phyloP scores from a whole-genome alignment of 1,139 yeast species.

The Geotrichum carabidarum region DNA sequence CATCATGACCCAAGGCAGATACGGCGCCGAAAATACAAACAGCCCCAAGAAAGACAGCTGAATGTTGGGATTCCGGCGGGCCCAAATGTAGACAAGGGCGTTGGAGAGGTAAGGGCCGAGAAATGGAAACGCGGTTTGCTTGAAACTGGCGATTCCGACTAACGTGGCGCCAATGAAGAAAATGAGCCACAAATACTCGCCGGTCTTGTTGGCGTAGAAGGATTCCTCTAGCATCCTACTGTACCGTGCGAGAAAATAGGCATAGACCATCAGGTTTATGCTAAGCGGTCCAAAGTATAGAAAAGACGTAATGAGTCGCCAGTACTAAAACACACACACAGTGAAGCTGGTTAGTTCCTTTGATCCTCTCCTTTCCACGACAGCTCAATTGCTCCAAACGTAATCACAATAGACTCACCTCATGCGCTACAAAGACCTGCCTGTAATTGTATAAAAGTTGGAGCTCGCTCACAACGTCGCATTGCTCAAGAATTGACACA shows the following conservation, averaged over 20 bases:
- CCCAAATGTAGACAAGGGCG: conserved; percentile 44
- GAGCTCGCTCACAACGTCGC: conserved; percentile 31
- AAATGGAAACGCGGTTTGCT: conserved; percentile 34
- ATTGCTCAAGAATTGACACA: conserved; percentile 34
- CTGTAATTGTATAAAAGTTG: conserved; percentile 26
- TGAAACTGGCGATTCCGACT: conserved; percentile 9
- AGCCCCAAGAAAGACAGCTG: conserved; percentile 41
- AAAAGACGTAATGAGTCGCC: conserved; percentile 44
- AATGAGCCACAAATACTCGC: conserved; percentile 15
- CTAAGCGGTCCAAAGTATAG: conserved; percentile 43
- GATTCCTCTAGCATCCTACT: conserved; percentile 43
- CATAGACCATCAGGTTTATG: conserved; percentile 37
- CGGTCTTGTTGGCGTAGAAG: conserved; percentile 20
- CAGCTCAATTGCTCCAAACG: neutral
- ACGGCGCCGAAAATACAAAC: conserved; percentile 41
- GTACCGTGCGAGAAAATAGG: conserved; percentile 40
- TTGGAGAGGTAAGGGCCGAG: conserved; percentile 41
- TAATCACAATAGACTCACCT: conserved; percentile 21
- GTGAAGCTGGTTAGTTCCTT: neutral
- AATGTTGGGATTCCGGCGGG: conserved; percentile 43
- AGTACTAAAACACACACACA: conserved; percentile 32
- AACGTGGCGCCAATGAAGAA: conserved; percentile 8
- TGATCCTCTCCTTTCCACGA: neutral
- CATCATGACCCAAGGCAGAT: conserved; percentile 42
- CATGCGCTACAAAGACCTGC: conserved; percentile 30